Evolutionary conservation across 805 yeast genomes (phyloP), one percentile per base, ranked within the genome.

Genomic region (Saccharomycopsis javanensis): DNA sequence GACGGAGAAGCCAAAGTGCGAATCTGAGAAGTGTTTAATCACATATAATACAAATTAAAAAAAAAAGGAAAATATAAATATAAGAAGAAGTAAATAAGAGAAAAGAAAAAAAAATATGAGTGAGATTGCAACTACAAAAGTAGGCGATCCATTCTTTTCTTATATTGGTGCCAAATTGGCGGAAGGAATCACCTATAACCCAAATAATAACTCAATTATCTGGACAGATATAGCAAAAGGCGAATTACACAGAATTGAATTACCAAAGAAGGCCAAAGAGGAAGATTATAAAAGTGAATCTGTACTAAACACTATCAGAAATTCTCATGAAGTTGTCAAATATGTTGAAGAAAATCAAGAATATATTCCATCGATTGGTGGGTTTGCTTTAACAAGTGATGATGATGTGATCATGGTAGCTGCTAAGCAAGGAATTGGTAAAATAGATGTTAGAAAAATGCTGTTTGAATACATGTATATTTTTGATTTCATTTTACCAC

Each of bases 381-480:
- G 85, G 15, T 76, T 90, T 61, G 87, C 82, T 16, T 77, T 88
- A 33, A 82, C 94, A 1, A 65, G 70, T 4, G 74, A 83, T 60
- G 78, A 78, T 37, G 76, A 80, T 62, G 71, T 74, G 1, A 72
- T 86, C 16, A 63, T 84, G 35, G 79, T 81, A 57, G 94, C 90
- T 55, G 79, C 80, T 53, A 79, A 80, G 64, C 71, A 72, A 48
- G 96, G 96, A 20, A 74, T 87, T 53, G 86, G 81, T 11, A 69
- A 71, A 46, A 79, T 80, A 35, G 72, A 77, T 64, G 75, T 86
- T 52, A 57, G 56, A 11, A 71, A 74, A 0, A 63, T 66, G 5
- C 56, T 65, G 27, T 76, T 78, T 69, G 65, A 71, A 35, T 71
- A 71, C 55, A 64, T 72, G 38, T 64, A 67, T 7, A 53, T 70